A percentile compares a stretch with the other conserved stretches of the same genome.
These are phyloP conservation scores for Corymbia citriodora DNA, from an alignment of 441 rosid species.

Conservation along the genomic window DNA sequence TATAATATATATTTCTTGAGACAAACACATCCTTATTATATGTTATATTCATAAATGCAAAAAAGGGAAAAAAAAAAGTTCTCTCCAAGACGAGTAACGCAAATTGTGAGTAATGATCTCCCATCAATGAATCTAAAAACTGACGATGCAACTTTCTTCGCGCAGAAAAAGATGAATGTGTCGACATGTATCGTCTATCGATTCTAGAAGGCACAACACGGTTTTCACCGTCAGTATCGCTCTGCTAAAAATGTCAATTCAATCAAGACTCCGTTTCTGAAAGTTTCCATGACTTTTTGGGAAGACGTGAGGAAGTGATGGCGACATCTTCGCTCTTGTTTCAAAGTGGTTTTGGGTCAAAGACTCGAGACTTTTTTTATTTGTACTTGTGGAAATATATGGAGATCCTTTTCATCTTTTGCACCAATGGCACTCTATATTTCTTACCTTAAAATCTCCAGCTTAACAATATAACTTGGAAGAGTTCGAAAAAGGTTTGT, in stretches of 20 bases:
- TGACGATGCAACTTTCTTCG: not conserved
- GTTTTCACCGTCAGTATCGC: not conserved
- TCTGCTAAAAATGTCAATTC: not conserved
- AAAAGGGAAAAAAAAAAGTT: not conserved
- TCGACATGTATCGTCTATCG: not conserved
- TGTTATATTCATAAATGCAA: not conserved
- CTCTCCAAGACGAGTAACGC: not conserved
- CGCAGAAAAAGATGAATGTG: not conserved
- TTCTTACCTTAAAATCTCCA: not conserved
- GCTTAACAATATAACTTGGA: not conserved
- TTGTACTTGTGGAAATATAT: not conserved
- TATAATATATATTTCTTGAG: rapidly evolving
- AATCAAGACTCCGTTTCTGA: not conserved
- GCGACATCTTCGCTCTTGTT: not conserved
- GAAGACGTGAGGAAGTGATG: not conserved
- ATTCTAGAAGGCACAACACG: not conserved
- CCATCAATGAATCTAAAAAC: not conserved
- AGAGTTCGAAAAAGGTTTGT: not conserved
- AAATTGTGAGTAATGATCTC: not conserved
- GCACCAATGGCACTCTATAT: not conserved
- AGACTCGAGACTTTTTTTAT: not conserved
- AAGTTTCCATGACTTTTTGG: not conserved
- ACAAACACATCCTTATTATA: not conserved
- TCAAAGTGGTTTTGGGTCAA: not conserved
- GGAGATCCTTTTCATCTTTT: not conserved